These are phyloP conservation scores for Grifola frondosa DNA, from an alignment of 1,284 basidiomycete species.

Conservation along the genomic window DNA sequence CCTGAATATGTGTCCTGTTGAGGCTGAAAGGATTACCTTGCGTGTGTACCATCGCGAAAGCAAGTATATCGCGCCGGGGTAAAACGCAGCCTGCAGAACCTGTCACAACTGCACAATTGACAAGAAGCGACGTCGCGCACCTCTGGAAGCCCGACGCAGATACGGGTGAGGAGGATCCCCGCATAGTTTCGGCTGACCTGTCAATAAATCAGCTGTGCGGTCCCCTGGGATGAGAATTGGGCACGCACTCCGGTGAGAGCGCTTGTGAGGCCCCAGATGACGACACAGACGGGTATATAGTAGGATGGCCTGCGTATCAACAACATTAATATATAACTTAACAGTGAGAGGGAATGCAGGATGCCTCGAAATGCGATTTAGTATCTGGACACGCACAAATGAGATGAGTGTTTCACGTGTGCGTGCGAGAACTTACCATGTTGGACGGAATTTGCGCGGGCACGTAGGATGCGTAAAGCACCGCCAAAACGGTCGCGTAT, in stretches of 20 bases:
- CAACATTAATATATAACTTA: background rate
- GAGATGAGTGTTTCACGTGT: background rate
- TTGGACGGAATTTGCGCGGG: constrained; percentile 67
- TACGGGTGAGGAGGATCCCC: constrained; percentile 56
- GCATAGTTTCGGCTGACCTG: constrained; percentile 55
- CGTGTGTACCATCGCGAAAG: constrained; percentile 67
- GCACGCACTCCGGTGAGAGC: constrained; percentile 53
- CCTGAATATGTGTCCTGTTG: background rate
- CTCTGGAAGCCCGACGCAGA: constrained; percentile 66
- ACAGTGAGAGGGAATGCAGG: background rate
- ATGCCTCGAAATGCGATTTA: constrained; percentile 53
- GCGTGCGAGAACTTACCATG: constrained; percentile 58
- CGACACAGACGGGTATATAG: constrained; percentile 60
- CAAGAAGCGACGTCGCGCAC: constrained; percentile 25
- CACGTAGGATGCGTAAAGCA: constrained; percentile 60
- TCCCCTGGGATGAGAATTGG: background rate
- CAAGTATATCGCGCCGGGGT: constrained; percentile 61
- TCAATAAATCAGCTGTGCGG: background rate
- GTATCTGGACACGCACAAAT: constrained; percentile 35
- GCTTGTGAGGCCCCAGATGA: constrained; percentile 65
- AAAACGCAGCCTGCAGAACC: constrained; percentile 52
- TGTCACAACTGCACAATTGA: background rate
- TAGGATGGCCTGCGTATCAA: constrained; percentile 48
- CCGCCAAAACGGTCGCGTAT: constrained; percentile 57
- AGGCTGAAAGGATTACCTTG: constrained; percentile 37